Evolutionary conservation across 345 rosid species (phyloP).

Genomic region (Angophora floribunda): DNA sequence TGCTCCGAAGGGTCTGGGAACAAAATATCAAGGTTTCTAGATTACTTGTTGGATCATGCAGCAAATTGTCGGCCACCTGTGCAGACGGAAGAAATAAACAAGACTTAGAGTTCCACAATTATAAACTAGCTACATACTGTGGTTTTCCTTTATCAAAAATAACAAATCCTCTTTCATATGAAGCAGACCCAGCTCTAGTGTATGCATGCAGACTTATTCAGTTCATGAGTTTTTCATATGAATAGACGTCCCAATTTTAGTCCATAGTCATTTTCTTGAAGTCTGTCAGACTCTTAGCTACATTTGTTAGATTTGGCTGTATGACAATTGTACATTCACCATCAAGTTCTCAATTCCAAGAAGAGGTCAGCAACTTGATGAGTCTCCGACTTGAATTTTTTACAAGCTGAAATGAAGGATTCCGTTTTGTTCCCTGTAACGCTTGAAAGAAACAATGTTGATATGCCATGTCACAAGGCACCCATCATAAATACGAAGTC

Average conservation of each 20-base stretch:
- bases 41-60: conserved; percentile 95
- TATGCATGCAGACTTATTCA: not conserved
- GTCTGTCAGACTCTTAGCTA: not conserved
- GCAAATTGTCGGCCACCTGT: conserved; percentile 98
- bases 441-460: not conserved
- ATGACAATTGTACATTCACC: not conserved
- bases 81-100: not conserved
- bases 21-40: conserved; percentile 94
- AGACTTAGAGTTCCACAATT: not conserved
- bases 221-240: not conserved
- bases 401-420: not conserved
- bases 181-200: not conserved
- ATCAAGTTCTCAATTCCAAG: not conserved
- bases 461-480: not conserved
- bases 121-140: not conserved
- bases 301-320: not conserved
- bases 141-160: not conserved
- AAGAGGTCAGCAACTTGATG: not conserved
- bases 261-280: not conserved
- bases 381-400: not conserved
- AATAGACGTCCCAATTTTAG: not conserved
- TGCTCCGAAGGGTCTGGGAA: conserved; percentile 99
- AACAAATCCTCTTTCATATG: not conserved
- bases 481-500: not conserved
- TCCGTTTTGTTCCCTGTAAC: not conserved